Evolutionary conservation across 2,329 filamentous ascomycete genomes (phyloP), one percentile per base, ranked within the genome.

Genomic region (Aspergillus alliaceus): DNA sequence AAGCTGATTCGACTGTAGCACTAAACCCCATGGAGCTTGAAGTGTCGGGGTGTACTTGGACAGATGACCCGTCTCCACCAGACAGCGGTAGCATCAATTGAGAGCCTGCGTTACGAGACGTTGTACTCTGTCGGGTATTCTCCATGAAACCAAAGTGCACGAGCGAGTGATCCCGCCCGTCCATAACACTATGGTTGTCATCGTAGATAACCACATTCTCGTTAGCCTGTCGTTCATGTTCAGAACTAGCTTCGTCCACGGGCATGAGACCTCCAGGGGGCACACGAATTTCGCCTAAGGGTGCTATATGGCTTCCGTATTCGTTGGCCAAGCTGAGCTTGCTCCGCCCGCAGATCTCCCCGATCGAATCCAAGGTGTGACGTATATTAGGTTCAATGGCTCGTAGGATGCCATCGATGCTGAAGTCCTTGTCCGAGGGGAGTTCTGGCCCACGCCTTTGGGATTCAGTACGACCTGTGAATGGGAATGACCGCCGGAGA

Each of bases 321-420:
- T 87, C 84, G 64, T 87, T 84, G 9, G 85, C 84, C 58, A 87
- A 72, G 63, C 84, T 86, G 66, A 86, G 74, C 62, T 80, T 81
- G 69, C 83, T 87, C 58, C 83, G 78, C 3, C 85, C 84, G 62
- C 83, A 85, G 58, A 87, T 86, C 64, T 86, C 83, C 24, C 84
- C 84, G 62, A 87, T 87, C 15, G 83, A 82, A 65, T 86, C 82
- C 53, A 87, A 78, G 9, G 84, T 84, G 14, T 74, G 73, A 59
- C 81, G 75, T 47, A 87, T 84, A 62, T 86, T 84, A 12, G 82
- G 80, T 55, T 86, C 82, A 54, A 85, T 82, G 27, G 83, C 81
- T 24, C 77, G 77, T 14, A 85, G 72, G 57, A 85, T 84, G 27
- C 79, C 78, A 29, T 80, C 80, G 62, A 85, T 84, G 50, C 80